Percentiles rank a stretch among this genome's conserved stretches.
Evolutionary conservation across 345 rosid species (phyloP).

Genomic region (Tarenaya hassleriana): DNA sequence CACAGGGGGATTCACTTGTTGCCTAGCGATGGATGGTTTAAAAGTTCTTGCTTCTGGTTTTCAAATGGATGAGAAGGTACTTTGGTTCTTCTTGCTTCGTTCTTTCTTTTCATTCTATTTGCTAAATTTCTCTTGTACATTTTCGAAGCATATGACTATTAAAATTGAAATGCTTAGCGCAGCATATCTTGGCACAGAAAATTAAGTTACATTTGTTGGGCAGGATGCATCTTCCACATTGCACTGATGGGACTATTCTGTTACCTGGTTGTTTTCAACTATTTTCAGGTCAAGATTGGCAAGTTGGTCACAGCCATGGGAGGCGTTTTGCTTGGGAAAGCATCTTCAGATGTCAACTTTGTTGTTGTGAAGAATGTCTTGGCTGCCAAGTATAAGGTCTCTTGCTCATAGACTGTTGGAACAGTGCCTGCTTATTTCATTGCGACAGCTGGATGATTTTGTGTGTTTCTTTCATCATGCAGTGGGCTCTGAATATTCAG

Average conservation of each 20-base stretch:
- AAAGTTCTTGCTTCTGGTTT: conserved; percentile 90
- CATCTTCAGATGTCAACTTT: conserved; percentile 70
- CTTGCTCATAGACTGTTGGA: conserved; percentile 22
- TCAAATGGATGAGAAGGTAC: conserved; percentile 75
- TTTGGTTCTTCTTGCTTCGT: neutral
- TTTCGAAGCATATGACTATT: conserved; percentile 6
- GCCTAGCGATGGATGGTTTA: conserved; percentile 91
- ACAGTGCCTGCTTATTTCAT: conserved; percentile 5
- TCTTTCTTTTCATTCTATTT: too few relatives aligned
- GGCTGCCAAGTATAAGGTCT: conserved; percentile 93
- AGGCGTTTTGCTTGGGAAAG: conserved; percentile 52
- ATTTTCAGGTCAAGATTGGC: conserved; percentile 62
- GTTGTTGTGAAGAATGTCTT: conserved; percentile 83
- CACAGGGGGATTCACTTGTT: conserved; percentile 72
- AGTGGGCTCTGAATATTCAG: conserved; percentile 80
- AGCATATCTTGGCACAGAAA: too few relatives aligned
- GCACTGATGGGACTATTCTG: neutral
- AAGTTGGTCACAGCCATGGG: conserved; percentile 79
- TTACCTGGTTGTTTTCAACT: conserved; percentile 24
- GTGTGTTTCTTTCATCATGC: conserved; percentile 28
- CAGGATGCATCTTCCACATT: neutral
- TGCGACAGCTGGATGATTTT: conserved; percentile 2
- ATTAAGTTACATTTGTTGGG: neutral
- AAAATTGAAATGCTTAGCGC: neutral
- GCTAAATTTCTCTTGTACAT: conserved; percentile 2